Conservation (phyloP, 2,329 filamentous ascomycete species). For the Paracamarosporium sp. region DNA sequence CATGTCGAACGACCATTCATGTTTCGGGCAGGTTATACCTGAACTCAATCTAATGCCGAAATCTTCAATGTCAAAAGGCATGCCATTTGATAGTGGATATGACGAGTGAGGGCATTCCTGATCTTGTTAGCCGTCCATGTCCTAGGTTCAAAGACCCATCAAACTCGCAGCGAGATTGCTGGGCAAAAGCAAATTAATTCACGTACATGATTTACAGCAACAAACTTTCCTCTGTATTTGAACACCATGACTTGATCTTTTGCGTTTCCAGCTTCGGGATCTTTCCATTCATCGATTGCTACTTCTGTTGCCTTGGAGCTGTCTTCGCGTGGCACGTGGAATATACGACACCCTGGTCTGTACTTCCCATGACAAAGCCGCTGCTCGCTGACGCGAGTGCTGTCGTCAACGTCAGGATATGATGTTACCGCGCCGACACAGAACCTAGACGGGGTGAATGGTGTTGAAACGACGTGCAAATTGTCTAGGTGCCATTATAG, state of each 20-base stretch:
- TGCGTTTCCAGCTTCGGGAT: constrained; percentile 20
- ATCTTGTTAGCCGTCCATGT: background rate
- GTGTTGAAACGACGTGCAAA: background rate
- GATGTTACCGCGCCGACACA: constrained; percentile 24
- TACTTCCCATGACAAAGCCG: constrained; percentile 20
- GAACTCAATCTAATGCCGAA: constrained; percentile 70
- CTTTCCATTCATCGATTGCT: constrained; percentile 35
- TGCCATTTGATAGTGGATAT: constrained; percentile 69
- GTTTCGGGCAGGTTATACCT: constrained; percentile 71
- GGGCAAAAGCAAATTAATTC: no score
- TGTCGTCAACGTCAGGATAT: constrained; percentile 25
- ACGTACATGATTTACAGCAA: constrained; percentile 71
- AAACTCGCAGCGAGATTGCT: no score
- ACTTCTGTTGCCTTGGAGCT: constrained; percentile 22
- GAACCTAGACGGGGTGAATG: constrained; percentile 22
- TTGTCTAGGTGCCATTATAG: background rate
- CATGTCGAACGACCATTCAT: constrained; percentile 75
- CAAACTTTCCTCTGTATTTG: constrained; percentile 67
- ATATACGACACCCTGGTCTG: constrained; percentile 29
- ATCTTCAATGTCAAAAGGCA: constrained; percentile 74
- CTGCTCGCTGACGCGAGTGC: constrained; percentile 22
- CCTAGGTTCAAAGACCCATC: no score
- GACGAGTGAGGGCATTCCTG: constrained; percentile 68
- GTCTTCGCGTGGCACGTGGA: constrained; percentile 30
- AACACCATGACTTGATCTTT: constrained; percentile 71